Evolutionary conservation across 306 rosid genomes (phyloP).

Genomic region (Cicer bijugum): DNA sequence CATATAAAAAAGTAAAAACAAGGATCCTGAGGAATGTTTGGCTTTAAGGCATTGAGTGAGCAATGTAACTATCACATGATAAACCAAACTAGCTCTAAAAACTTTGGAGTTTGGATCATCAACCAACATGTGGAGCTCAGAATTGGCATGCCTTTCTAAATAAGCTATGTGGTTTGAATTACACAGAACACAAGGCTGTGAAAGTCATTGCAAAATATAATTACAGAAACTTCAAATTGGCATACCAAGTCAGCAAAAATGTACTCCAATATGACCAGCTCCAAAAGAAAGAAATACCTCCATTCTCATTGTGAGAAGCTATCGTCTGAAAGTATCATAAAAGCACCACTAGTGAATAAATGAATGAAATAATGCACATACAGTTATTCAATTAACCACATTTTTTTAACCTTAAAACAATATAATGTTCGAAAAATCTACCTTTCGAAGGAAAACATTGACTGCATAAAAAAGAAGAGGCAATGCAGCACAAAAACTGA

Average conservation of each 20-base stretch:
- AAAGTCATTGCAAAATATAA: conserved; percentile 37
- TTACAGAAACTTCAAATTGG: conserved; percentile 36
- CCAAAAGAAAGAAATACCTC: conserved; percentile 97
- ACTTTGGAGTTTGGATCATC: not conserved
- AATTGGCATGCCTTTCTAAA: conserved; percentile 19
- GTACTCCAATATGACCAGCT: conserved; percentile 99
- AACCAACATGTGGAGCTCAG: conserved; percentile 3
- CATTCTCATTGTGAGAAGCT: conserved; percentile 57
- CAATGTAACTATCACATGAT: conserved; percentile 6
- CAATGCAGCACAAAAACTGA: conserved; percentile 16
- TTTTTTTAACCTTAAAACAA: conserved; percentile 18
- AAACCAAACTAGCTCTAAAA: conserved; percentile 26
- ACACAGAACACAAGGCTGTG: conserved; percentile 22
- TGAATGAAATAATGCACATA: conserved; percentile 31
- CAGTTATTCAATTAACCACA: conserved; percentile 31
- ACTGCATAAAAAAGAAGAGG: not conserved
- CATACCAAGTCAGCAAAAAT: conserved; percentile 92
- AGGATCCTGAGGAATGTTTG: no score
- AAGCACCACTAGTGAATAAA: conserved; percentile 34
- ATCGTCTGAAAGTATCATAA: conserved; percentile 58
- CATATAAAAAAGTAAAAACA: no score
- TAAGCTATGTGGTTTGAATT: not conserved
- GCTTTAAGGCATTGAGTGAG: not conserved
- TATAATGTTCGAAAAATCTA: not conserved
- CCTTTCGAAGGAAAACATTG: not conserved